Evolutionary conservation across 83 land plant genomes (phyloP).

Genomic region (Picea engelmannii): DNA sequence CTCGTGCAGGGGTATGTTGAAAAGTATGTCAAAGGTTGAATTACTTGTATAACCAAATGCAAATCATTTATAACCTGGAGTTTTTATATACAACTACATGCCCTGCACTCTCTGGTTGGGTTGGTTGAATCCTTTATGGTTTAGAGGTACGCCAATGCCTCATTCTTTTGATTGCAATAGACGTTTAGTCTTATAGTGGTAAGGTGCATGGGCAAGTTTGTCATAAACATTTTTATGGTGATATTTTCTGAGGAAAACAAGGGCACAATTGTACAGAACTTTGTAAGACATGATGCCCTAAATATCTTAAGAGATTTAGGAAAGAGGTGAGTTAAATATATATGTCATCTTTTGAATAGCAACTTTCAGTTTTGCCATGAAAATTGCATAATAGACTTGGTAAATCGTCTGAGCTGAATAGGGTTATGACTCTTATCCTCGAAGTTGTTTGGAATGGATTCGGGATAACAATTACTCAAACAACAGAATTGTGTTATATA

Average conservation of each 20-base stretch:
- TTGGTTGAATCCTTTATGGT: not conserved
- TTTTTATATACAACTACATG: not conserved
- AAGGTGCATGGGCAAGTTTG: not conserved
- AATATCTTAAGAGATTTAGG: not conserved
- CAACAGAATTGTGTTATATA: not conserved
- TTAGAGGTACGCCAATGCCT: constrained; percentile 5
- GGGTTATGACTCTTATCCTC: not conserved
- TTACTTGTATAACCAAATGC: constrained; percentile 43
- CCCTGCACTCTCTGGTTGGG: not conserved
- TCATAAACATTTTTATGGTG: not conserved
- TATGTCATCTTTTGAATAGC: not conserved
- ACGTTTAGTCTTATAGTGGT: not conserved
- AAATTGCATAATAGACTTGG: not conserved
- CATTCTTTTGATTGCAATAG: not conserved
- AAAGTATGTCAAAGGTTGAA: constrained; percentile 17
- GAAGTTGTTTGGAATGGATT: not conserved
- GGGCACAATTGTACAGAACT: constrained; percentile 11
- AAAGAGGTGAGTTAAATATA: not conserved
- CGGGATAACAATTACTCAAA: not conserved
- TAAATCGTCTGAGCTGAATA: not conserved
- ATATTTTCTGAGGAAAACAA: not conserved
- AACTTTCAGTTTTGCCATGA: constrained; percentile 7
- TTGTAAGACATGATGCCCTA: not conserved
- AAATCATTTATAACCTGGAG: not conserved
- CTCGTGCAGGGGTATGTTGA: constrained; percentile 16